Evolutionary conservation across 225 moss, liverwort and hornwort genomes (phyloP).

Genomic region (Marchantia polymorpha): DNA sequence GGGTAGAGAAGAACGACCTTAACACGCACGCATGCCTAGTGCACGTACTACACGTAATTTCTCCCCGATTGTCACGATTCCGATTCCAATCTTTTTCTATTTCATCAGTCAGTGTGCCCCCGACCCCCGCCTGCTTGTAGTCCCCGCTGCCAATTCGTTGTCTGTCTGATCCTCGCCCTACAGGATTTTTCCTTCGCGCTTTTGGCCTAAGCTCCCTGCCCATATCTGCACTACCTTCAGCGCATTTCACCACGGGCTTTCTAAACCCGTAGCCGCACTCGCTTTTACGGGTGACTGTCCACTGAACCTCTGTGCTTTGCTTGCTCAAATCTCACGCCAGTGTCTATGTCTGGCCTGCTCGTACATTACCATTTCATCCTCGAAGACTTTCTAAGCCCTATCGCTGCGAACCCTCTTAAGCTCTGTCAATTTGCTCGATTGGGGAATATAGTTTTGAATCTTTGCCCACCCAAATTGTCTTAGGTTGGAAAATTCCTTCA

Average conservation of each 20-base stretch:
- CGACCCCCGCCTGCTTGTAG: neutral
- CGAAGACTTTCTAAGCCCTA: conserved; percentile 4
- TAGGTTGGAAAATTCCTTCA: conserved; percentile 10
- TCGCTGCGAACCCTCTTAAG: neutral
- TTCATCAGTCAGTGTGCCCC: conserved; percentile 6
- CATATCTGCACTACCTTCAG: conserved; percentile 14
- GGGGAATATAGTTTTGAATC: neutral
- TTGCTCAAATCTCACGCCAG: conserved; percentile 10
- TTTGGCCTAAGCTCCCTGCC: conserved; percentile 18
- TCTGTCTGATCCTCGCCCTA: conserved; percentile 6
- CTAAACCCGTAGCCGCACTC: conserved; percentile 1
- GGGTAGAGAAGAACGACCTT: conserved; percentile 5
- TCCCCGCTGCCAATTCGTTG: neutral
- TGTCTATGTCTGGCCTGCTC: neutral
- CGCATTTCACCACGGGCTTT: conserved; percentile 2
- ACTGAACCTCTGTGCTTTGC: conserved; percentile 9
- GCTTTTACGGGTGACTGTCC: neutral
- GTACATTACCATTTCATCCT: neutral
- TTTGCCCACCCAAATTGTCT: conserved; percentile 7
- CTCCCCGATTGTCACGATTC: conserved; percentile 20
- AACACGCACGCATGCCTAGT: conserved; percentile 11
- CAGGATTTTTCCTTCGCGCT: neutral
- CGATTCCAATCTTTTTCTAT: conserved; percentile 19
- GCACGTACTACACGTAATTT: conserved; percentile 13
- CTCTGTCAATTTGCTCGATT: conserved; percentile 2